Percentiles rank a stretch among this genome's conserved stretches.
phyloP scores from a whole-genome alignment of 164 flowering plant genomes.

The Kingdonia uniflora region DNA sequence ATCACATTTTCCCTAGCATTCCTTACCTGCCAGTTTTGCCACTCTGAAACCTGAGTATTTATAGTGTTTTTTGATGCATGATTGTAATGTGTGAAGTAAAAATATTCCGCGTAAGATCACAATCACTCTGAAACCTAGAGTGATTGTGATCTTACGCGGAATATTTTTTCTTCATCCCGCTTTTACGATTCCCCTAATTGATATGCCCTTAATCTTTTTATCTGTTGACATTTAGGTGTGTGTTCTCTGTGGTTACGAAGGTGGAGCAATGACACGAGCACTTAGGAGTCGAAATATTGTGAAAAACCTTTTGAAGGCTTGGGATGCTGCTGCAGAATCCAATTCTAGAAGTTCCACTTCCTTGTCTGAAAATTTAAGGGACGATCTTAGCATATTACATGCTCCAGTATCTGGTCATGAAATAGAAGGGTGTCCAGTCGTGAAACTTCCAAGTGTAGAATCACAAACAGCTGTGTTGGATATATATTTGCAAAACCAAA shows the following conservation, averaged over 20 bases:
- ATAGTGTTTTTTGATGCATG: too few relatives aligned
- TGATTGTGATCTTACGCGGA: too few relatives aligned
- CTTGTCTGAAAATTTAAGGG: constrained; percentile 11
- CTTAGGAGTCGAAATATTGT: constrained; percentile 33
- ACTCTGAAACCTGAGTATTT: too few relatives aligned
- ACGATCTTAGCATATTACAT: constrained; percentile 9
- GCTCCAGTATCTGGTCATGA: constrained; percentile 12
- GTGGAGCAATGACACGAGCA: constrained; percentile 67
- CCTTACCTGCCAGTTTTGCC: too few relatives aligned
- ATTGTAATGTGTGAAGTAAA: too few relatives aligned
- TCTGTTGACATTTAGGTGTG: constrained; percentile 29
- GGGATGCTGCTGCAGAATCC: constrained; percentile 23
- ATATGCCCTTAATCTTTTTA: not conserved
- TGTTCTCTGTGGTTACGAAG: constrained; percentile 59
- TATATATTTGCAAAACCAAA: constrained; percentile 10
- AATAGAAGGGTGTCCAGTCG: constrained; percentile 6
- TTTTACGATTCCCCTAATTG: not conserved
- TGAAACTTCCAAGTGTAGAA: constrained; percentile 9
- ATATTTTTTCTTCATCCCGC: too few relatives aligned
- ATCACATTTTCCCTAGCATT: too few relatives aligned
- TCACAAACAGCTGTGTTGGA: constrained; percentile 7
- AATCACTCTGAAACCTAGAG: too few relatives aligned
- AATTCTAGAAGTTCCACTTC: constrained; percentile 6
- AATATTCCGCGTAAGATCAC: too few relatives aligned
- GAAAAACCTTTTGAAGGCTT: constrained; percentile 41